A percentile compares a stretch with the other conserved stretches of the same genome.
Evolutionary conservation across 73 alveolate species (phyloP).

Genomic region (Paramecium octaurelia): DNA sequence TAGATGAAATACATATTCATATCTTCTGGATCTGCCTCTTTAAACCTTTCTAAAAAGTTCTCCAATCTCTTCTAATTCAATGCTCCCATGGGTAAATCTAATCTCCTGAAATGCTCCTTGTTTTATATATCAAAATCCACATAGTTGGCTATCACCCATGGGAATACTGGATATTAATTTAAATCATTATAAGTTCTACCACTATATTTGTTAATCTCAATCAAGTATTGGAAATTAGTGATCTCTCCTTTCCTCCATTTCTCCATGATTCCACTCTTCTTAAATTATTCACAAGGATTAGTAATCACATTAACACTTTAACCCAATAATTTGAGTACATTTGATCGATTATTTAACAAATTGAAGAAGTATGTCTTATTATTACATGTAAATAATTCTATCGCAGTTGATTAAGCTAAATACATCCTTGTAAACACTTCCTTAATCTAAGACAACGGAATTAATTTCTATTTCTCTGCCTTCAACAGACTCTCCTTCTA

Average conservation of each 20-base stretch:
- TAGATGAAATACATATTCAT: constrained; percentile 64
- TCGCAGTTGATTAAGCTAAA: constrained; percentile 58
- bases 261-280: constrained; percentile 79
- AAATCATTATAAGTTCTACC: constrained; percentile 74
- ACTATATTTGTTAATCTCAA: constrained; percentile 82
- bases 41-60: constrained; percentile 48
- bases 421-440: constrained; percentile 62
- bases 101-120: constrained; percentile 72
- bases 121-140: constrained; percentile 69
- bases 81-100: constrained; percentile 88
- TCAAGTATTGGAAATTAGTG: constrained; percentile 71
- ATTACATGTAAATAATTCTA: constrained; percentile 58
- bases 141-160: constrained; percentile 82
- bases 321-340: neutral
- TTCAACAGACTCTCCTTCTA: neutral
- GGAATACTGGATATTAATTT: constrained; percentile 95
- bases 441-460: neutral
- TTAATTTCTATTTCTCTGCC: constrained; percentile 41
- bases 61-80: constrained; percentile 55
- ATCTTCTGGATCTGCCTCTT: constrained; percentile 52
- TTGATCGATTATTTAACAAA: constrained; percentile 28
- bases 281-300: constrained; percentile 67
- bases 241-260: constrained; percentile 79
- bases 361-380: constrained; percentile 59
- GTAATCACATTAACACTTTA: neutral